Evolutionary conservation across 2,329 filamentous ascomycete genomes (phyloP).

Genomic region (Aaosphaeria arxii): DNA sequence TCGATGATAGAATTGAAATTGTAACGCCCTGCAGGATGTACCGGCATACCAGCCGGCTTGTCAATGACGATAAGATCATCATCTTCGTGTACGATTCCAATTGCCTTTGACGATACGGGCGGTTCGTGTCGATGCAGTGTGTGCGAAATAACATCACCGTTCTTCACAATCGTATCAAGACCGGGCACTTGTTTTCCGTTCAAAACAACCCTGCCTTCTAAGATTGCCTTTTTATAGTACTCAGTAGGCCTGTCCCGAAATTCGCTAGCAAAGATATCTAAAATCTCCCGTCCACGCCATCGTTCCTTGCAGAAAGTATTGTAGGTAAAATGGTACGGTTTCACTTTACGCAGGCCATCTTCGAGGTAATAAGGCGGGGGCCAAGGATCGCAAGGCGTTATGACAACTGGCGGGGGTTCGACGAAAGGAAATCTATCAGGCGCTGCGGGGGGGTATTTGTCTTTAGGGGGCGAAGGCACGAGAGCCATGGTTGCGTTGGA

Average conservation of each 20-base stretch:
- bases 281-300: constrained; percentile 77
- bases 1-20: constrained; percentile 93
- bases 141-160: constrained; percentile 89
- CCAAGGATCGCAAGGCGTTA: constrained; percentile 53
- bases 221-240: constrained; percentile 83
- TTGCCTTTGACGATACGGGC: constrained; percentile 76
- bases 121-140: constrained; percentile 95
- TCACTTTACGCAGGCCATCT: constrained; percentile 76
- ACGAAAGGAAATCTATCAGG: constrained; percentile 38
- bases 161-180: constrained; percentile 70
- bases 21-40: constrained; percentile 93
- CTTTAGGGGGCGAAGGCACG: constrained; percentile 24
- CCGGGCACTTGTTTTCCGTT: constrained; percentile 69
- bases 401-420: constrained; percentile 48
- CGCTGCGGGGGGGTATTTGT: constrained; percentile 25
- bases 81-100: constrained; percentile 85
- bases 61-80: constrained; percentile 94
- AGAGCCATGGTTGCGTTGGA: constrained; percentile 45
- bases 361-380: constrained; percentile 78
- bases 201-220: constrained; percentile 72
- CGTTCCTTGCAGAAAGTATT: constrained; percentile 93
- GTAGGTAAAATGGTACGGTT: constrained; percentile 89
- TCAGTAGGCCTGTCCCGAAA: constrained; percentile 83
- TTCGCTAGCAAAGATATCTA: constrained; percentile 87
- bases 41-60: constrained; percentile 91